phyloP scores from a whole-genome alignment of 768 basidiomycete species.

The Gloeopeniophorella convolvens region DNA sequence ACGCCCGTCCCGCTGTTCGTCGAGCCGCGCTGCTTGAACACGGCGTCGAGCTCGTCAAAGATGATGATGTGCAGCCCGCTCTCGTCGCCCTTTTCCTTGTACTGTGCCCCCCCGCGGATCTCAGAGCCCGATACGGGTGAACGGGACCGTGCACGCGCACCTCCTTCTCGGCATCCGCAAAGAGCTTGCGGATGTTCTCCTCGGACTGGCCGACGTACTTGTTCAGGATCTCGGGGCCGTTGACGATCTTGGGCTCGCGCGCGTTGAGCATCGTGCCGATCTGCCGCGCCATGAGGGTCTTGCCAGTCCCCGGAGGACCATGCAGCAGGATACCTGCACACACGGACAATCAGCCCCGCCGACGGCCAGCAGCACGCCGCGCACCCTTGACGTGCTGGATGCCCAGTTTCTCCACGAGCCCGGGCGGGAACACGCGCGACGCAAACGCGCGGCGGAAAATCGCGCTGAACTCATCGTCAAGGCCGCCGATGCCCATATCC shows the following conservation, averaged over 20 bases:
- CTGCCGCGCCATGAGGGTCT: slow-evolving; percentile 96
- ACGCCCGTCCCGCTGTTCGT: slow-evolving; percentile 90
- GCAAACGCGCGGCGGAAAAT: slow-evolving; percentile 99
- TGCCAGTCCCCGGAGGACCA: slow-evolving; percentile 97
- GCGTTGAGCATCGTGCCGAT: slow-evolving; percentile 99
- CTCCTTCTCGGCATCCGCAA: slow-evolving; percentile 98
- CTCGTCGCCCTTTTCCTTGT: slow-evolving; percentile 95
- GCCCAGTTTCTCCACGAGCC: slow-evolving; percentile 92
- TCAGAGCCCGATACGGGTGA: not conserved
- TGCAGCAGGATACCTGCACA: slow-evolving; percentile 85
- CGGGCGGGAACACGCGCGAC: slow-evolving; percentile 96
- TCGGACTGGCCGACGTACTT: slow-evolving; percentile 97
- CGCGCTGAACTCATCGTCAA: slow-evolving; percentile 89
- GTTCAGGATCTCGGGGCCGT: slow-evolving; percentile 95
- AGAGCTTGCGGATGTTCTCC: slow-evolving; percentile 96
- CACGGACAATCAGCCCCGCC: too few relatives aligned
- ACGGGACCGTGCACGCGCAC: slow-evolving; percentile 33
- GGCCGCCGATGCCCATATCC: slow-evolving; percentile 99
- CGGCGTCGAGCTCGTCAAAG: slow-evolving; percentile 97
- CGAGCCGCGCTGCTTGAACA: slow-evolving; percentile 97
- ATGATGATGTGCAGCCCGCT: slow-evolving; percentile 99
- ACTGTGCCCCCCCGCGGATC: slow-evolving; percentile 40
- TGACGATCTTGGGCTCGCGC: slow-evolving; percentile 95
- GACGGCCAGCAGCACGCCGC: too few relatives aligned
- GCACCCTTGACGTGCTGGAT: slow-evolving; percentile 97